Base-by-base conservation (phyloP, 108 stramenopile species). In the Nitzschia sp. region DNA sequence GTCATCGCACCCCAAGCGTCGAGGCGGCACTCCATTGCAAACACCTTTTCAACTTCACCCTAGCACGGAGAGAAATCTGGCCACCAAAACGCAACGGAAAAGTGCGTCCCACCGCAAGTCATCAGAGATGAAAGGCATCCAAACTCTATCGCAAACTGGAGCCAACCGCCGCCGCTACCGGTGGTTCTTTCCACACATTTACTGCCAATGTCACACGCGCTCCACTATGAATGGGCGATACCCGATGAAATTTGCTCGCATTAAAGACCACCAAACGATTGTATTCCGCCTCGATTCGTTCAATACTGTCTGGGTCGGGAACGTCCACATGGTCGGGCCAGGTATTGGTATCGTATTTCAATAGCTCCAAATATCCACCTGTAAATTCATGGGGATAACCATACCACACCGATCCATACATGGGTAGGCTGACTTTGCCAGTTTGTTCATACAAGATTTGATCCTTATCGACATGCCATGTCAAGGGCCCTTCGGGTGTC, bases 401-500 rank as follows among this genome's bases (percentile, higher is more conserved):
- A 59, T 74, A 74, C 42, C 19, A 74, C 0, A 74, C 73, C 1
- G 66, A 55, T 27, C 73, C 73, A 54, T 66, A 66, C 2, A 46
- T 18, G 24, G 73, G 73, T 19, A 51, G 21, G 17, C 46, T 3
- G 2, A 74, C 9, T 11, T 31, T 17, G 11, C 49, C 49, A 18
- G 23, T 23, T 46, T 35, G 11, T 27, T 48, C 24, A 48, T 49
- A 65, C 29, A 56, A 23, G 11, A 32, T 31, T 67, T 74, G 65
- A 36, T 67, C 73, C 30, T 59, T 57, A 46, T 74, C 73, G 15
- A 67, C 60, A 60, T 74, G 73, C 73, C 73, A 74, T 54, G 54
- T 25, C 4, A 74, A 38, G 15, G 53, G 59, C 3, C 25, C 29
- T 6, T 72, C 21, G 3, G 61, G 42, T 2, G 29, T 26, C 24